Conservation (phyloP, 2,329 filamentous ascomycete species). For the Colletotrichum falcatum region DNA sequence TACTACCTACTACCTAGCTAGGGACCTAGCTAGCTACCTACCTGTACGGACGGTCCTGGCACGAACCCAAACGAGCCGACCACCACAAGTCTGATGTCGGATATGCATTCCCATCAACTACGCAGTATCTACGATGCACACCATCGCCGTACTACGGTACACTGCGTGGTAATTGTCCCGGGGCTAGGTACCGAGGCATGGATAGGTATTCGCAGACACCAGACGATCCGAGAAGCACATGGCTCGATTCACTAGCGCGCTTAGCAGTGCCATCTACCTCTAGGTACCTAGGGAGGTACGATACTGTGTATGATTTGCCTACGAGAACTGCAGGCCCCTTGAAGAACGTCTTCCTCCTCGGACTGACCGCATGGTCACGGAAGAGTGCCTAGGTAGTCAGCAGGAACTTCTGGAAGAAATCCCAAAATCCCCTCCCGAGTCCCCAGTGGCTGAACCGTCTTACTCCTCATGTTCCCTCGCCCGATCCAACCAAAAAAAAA, state of each 20-base stretch:
- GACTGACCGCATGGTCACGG: too few species aligned
- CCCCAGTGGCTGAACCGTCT: too few species aligned
- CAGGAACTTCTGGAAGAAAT: too few species aligned
- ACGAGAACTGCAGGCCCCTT: constrained; percentile 5
- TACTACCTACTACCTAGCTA: neutral
- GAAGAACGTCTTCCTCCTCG: neutral
- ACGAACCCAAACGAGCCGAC: neutral
- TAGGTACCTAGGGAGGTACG: too few species aligned
- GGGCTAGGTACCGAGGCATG: too few species aligned
- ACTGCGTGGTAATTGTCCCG: neutral
- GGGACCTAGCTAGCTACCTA: too few species aligned
- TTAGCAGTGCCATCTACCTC: neutral
- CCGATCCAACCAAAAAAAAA: constrained; percentile 19
- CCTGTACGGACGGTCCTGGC: too few species aligned
- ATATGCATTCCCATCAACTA: neutral
- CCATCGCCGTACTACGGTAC: neutral
- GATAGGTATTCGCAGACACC: too few species aligned
- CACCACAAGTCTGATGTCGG: neutral
- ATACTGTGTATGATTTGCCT: constrained; percentile 9
- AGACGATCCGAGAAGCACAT: constrained; percentile 5
- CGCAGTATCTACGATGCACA: neutral
- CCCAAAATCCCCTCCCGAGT: neutral
- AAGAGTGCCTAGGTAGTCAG: too few species aligned
- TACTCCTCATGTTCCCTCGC: neutral
- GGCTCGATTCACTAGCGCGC: constrained; percentile 10